These are phyloP conservation scores for Aureobasidium sp. DNA, from an alignment of 2,329 filamentous ascomycete species.

Conservation along the genomic window DNA sequence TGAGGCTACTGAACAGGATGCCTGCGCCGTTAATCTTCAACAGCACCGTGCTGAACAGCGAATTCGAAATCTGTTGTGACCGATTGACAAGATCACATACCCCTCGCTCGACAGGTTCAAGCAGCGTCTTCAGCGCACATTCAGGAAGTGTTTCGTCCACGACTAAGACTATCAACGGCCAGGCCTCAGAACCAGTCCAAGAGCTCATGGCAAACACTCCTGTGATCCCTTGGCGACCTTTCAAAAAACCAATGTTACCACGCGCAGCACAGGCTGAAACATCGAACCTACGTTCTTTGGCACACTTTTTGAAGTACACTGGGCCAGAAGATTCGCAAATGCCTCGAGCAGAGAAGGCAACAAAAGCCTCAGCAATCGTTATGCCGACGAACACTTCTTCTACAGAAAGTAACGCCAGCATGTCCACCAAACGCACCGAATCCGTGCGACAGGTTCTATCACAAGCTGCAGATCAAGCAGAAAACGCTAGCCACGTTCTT, in stretches of 20 bases:
- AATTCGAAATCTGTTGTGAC: background rate
- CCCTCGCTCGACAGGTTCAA: background rate
- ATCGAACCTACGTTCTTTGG: background rate
- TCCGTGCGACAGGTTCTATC: background rate
- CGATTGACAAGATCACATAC: no score
- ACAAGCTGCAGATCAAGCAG: background rate
- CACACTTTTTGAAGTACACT: slow-evolving; percentile 2
- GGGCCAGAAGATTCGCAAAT: background rate
- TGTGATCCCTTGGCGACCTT: background rate
- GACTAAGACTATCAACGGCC: background rate
- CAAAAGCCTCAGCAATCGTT: background rate
- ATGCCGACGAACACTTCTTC: background rate
- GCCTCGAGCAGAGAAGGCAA: background rate
- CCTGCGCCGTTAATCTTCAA: background rate
- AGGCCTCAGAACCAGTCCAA: background rate
- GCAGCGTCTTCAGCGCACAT: background rate
- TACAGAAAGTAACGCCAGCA: no score
- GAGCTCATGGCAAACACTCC: background rate
- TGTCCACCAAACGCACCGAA: background rate
- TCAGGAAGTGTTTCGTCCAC: background rate
- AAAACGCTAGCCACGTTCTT: background rate
- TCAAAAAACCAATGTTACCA: background rate
- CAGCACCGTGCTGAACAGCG: background rate
- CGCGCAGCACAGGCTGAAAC: background rate
- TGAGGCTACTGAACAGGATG: background rate